A percentile compares a stretch with the other conserved stretches of the same genome.
These are phyloP conservation scores for Plasmodium yoelii DNA, from an alignment of 169 alveolate species.

Conservation along the genomic window DNA sequence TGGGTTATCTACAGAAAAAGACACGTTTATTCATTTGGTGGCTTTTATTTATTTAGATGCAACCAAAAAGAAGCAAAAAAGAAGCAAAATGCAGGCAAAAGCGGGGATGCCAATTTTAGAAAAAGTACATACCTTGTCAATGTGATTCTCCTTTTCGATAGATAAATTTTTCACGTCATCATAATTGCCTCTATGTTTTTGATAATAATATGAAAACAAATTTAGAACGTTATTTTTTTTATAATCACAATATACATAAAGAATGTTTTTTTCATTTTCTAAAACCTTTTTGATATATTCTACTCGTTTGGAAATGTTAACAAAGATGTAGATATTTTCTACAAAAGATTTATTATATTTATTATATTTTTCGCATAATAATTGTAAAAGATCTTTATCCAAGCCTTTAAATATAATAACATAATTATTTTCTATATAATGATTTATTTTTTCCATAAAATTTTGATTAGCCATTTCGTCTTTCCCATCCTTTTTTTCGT, in stretches of 20 bases:
- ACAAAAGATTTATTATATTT: neutral
- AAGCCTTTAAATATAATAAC: slow-evolving; percentile 11
- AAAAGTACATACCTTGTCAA: neutral
- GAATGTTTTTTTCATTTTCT: slow-evolving; percentile 1
- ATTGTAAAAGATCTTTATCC: slow-evolving; percentile 6
- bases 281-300: neutral
- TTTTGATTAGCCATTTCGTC: neutral
- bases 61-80: too few species aligned
- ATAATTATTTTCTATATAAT: neutral
- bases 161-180: neutral
- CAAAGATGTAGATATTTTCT: slow-evolving; percentile 14
- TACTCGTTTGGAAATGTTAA: neutral
- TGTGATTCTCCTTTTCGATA: slow-evolving; percentile 3
- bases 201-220: slow-evolving; percentile 28
- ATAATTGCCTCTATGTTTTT: neutral
- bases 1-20: neutral
- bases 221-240: slow-evolving; percentile 23
- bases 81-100: too few species aligned
- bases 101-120: neutral
- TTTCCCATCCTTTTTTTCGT: neutral
- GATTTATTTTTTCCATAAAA: neutral
- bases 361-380: slow-evolving; percentile 1
- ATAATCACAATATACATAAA: slow-evolving; percentile 25
- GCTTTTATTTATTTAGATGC: neutral
- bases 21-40: neutral